Conservation (phyloP, 2,329 filamentous ascomycete species). For the Cytospora leucostoma region DNA sequence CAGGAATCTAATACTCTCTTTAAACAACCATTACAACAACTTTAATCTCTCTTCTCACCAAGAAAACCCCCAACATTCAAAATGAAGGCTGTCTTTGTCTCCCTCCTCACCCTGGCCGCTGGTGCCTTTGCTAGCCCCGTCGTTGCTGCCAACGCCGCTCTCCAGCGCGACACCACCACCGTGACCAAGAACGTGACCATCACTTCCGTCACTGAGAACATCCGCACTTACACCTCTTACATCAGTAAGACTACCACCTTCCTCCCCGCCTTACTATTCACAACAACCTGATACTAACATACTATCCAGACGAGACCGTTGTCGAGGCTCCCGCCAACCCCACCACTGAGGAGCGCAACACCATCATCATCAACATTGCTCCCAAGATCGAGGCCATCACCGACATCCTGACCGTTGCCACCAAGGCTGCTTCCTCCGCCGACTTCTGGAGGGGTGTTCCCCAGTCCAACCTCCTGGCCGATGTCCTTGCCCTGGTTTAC, state of each 20-base stretch:
- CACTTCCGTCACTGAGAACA: constrained; percentile 22
- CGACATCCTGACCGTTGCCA: constrained; percentile 30
- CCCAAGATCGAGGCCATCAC: constrained; percentile 34
- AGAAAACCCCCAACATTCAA: constrained; percentile 23
- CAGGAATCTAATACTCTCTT: constrained; percentile 8
- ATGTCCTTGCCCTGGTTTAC: constrained; percentile 32
- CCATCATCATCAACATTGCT: constrained; percentile 30
- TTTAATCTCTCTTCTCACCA: constrained; percentile 19
- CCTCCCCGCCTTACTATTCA: neutral
- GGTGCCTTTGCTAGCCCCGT: constrained; percentile 31
- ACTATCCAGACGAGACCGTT: constrained; percentile 31
- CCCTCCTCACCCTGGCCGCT: constrained; percentile 32
- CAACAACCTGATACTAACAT: neutral
- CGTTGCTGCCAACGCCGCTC: constrained; percentile 14
- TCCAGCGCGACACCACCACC: constrained; percentile 31
- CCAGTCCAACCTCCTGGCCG: constrained; percentile 27
- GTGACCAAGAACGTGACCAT: constrained; percentile 25
- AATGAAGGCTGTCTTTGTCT: constrained; percentile 33
- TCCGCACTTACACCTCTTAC: constrained; percentile 33
- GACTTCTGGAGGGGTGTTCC: constrained; percentile 18
- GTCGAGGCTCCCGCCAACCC: constrained; percentile 31
- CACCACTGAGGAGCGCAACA: constrained; percentile 27
- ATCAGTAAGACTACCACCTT: constrained; percentile 31
- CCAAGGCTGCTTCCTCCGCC: constrained; percentile 31
- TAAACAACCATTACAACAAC: constrained; percentile 2